phyloP scores from a whole-genome alignment of 2,329 filamentous ascomycete genomes.

The Fusarium mundagurra region DNA sequence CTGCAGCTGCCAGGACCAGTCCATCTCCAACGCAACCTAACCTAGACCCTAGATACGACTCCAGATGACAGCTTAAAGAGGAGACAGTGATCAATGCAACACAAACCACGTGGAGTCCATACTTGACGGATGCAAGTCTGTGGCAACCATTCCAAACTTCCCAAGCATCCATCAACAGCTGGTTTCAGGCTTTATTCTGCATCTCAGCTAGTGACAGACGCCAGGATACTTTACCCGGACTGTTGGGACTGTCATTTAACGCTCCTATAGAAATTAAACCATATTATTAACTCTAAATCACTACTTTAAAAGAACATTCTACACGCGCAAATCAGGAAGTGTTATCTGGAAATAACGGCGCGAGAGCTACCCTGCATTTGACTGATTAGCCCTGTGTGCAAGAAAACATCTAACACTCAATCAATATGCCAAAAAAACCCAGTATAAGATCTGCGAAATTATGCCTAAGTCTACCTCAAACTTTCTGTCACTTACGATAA shows the following conservation, averaged over 20 bases:
- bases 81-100: background rate
- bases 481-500: fast-evolving
- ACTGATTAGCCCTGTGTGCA: background rate
- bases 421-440: fast-evolving
- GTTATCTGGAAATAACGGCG: background rate
- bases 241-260: background rate
- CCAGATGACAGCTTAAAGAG: background rate
- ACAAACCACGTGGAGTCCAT: background rate
- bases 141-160: background rate
- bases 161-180: background rate
- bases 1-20: too few species aligned
- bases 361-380: background rate
- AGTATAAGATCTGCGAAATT: fast-evolving
- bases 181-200: background rate
- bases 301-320: background rate
- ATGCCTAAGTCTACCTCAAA: fast-evolving
- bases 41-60: background rate
- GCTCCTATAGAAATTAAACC: background rate
- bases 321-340: background rate
- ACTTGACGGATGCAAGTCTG: background rate
- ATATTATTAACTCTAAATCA: background rate
- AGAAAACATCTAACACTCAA: fast-evolving
- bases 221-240: background rate
- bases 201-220: background rate
- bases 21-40: background rate